A percentile compares a stretch with the other conserved stretches of the same genome.
Conservation (phyloP, 345 rosid genomes). For the Eucalyptus curtisii region DNA sequence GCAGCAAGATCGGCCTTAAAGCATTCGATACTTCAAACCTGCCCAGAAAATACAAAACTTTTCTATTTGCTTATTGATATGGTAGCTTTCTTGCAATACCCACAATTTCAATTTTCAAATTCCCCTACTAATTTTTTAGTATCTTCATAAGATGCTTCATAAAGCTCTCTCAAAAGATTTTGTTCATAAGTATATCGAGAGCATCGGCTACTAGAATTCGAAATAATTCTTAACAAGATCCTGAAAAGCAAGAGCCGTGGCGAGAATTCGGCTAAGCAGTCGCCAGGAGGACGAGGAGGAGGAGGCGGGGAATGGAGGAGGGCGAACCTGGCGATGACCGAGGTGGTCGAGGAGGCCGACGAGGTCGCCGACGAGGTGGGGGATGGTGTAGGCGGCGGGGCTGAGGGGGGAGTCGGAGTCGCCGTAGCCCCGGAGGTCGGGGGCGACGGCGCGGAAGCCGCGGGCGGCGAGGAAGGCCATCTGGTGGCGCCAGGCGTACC, state of each 20-base stretch:
- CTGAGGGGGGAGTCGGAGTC: constrained; percentile 49
- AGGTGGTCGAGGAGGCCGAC: constrained; percentile 19
- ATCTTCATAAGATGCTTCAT: background rate
- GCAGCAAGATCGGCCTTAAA: background rate
- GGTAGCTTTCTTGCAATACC: background rate
- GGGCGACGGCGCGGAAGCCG: constrained; percentile 76
- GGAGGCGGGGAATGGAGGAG: constrained; percentile 30
- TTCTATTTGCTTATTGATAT: background rate
- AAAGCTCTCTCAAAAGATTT: background rate
- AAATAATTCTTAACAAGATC: background rate
- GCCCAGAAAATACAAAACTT: background rate
- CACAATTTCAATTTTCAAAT: background rate
- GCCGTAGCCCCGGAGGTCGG: constrained; percentile 81
- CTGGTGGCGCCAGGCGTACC: constrained; percentile 92
- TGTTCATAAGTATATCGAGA: background rate
- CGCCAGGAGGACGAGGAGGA: constrained; percentile 30
- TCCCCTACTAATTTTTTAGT: background rate
- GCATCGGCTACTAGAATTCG: background rate
- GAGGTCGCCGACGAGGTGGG: constrained; percentile 38
- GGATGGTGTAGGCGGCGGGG: constrained; percentile 31
- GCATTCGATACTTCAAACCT: background rate
- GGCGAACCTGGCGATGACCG: constrained; percentile 12
- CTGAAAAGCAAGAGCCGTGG: background rate
- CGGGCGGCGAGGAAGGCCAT: constrained; percentile 40
- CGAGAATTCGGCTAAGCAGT: background rate